Percentiles rank a stretch among this genome's conserved stretches.
These are phyloP conservation scores for Eucalyptus marginata DNA, from an alignment of 345 rosid genomes.

Conservation along the genomic window DNA sequence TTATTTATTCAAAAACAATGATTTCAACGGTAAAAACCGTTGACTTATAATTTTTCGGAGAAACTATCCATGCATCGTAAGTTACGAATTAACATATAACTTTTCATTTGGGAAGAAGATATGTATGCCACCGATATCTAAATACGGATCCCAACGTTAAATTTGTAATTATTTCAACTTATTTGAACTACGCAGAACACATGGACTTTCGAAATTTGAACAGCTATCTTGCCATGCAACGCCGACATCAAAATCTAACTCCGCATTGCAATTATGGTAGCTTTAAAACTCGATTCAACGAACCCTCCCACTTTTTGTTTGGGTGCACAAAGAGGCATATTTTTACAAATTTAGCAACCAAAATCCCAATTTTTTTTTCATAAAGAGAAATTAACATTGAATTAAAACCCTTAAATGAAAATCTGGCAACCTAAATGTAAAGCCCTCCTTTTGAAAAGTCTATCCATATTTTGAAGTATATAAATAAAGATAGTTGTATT, in stretches of 20 bases:
- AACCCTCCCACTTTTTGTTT: background rate
- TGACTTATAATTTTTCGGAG: background rate
- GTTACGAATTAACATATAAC: background rate
- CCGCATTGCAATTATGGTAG: background rate
- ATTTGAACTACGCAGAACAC: rapidly evolving
- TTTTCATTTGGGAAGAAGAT: background rate
- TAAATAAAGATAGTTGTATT: background rate
- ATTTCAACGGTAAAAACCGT: background rate
- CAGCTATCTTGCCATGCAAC: rapidly evolving
- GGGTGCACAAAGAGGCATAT: background rate
- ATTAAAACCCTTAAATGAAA: background rate
- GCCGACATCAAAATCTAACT: background rate
- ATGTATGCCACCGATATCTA: rapidly evolving
- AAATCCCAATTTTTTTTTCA: background rate
- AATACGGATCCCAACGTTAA: background rate
- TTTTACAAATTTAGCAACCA: background rate
- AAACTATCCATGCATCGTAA: background rate
- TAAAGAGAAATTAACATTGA: background rate
- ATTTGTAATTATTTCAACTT: background rate
- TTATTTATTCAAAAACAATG: background rate
- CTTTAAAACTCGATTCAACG: rapidly evolving
- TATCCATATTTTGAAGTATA: background rate
- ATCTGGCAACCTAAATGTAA: background rate
- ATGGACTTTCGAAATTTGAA: no score
- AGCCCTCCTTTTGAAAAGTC: background rate